Conservation (phyloP, 768 basidiomycete species). For the Boletus tylopilopsis region DNA sequence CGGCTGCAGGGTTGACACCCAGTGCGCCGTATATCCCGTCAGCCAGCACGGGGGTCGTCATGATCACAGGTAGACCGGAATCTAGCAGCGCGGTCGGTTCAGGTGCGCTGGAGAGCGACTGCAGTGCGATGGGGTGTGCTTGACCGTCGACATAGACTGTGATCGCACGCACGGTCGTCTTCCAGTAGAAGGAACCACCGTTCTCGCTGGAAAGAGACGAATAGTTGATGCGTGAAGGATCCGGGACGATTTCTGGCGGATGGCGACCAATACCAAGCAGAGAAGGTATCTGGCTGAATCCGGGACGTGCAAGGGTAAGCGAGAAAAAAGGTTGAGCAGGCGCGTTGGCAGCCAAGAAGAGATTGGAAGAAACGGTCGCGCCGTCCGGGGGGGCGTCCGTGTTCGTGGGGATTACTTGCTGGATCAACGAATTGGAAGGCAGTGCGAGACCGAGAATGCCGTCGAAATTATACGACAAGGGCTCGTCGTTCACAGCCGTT, state of each 20-base stretch:
- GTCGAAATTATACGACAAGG: slow-evolving; percentile 50
- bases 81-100: slow-evolving; percentile 70
- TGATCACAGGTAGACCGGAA: slow-evolving; percentile 63
- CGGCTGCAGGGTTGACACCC: slow-evolving; percentile 52
- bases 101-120: slow-evolving; percentile 36
- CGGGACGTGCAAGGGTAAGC: slow-evolving; percentile 65
- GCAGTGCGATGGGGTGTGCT: slow-evolving; percentile 38
- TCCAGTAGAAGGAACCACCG: slow-evolving; percentile 57
- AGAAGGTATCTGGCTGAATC: slow-evolving; percentile 51
- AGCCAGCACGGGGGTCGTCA: slow-evolving; percentile 57
- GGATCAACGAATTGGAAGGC: slow-evolving; percentile 67
- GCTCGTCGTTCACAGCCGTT: slow-evolving; percentile 49
- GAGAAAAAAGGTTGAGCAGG: slow-evolving; percentile 65
- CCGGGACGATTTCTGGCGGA: slow-evolving; percentile 46
- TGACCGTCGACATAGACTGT: slow-evolving; percentile 55
- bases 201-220: slow-evolving; percentile 39
- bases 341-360: slow-evolving; percentile 52
- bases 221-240: slow-evolving; percentile 52
- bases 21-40: slow-evolving; percentile 78
- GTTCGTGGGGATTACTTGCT: slow-evolving; percentile 44
- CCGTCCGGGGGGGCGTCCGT: slow-evolving; percentile 55
- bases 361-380: slow-evolving; percentile 62
- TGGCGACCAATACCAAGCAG: slow-evolving; percentile 69
- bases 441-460: slow-evolving; percentile 78
- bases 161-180: slow-evolving; percentile 51